Evolutionary conservation across 371 early-diverging fungal genomes (phyloP), one percentile per base, ranked within the genome.

Genomic region (Saksenaea oblongispora): DNA sequence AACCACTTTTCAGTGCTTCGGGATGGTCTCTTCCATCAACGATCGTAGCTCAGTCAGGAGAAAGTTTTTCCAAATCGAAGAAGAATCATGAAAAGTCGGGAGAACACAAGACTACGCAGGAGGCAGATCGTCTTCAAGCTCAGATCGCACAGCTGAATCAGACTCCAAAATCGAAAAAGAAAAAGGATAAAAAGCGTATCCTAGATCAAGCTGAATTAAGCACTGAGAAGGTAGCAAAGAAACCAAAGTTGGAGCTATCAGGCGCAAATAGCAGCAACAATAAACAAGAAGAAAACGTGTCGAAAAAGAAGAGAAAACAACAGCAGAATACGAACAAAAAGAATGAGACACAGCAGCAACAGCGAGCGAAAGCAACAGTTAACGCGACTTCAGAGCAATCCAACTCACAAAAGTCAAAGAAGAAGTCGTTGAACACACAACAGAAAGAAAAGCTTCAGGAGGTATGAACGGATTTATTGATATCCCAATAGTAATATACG

Each of bases 1-100:
- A 75, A 57, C 67, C 70, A 15, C 59, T 79, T 18, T 79, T 79
- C 58, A 71, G 74, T 54, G 65, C 76, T 0, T 65, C 70, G n/a
- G 76, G 76, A 10, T 79, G 79, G 79, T 63, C 72, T 13, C 39
- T 79, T 28, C 78, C 78, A 8, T 66, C 68, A 31, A 65, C 58
- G 34, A 72, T 73, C 27, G 73, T 66, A 17, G 44, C 62, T 9
- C 63, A 70, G 9, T 60, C 59, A 61, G 63, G 64, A 18, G 41
- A 22, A 31, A 54, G 58, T 31, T 10, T 42, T 26, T 22, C 54
- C 3, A 60, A 66, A 13, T 28, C 57, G 7, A 62, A 57, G 51
- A 53, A 62, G 39, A 62, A 58, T 28, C 56, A 60, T 22, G 55
- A 64, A 39, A 58, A 54, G 44, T 34, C 22, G 18, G 27, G 66